Conservation (phyloP, 805 yeast genomes). For the Zygoascus biomembranicola region DNA sequence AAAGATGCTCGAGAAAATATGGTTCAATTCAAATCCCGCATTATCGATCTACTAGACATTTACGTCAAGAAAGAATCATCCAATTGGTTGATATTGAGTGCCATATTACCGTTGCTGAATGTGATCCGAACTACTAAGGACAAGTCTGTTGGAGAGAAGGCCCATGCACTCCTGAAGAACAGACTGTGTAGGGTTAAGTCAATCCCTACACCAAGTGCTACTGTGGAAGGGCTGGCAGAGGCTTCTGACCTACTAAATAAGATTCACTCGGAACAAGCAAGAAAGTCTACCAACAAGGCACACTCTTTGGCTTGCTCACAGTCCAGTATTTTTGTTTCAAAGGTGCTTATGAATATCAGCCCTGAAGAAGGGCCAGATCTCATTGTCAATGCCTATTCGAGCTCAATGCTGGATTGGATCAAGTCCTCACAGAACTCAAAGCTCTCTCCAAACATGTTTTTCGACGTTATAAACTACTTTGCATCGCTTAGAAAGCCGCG, state of each 20-base stretch:
- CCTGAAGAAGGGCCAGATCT: slow-evolving; percentile 30
- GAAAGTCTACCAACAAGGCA: slow-evolving; percentile 39
- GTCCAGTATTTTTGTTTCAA: slow-evolving; percentile 56
- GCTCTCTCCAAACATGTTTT: slow-evolving; percentile 49
- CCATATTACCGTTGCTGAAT: slow-evolving; percentile 48
- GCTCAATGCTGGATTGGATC: slow-evolving; percentile 56
- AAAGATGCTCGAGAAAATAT: slow-evolving; percentile 72
- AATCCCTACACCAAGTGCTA: slow-evolving; percentile 11
- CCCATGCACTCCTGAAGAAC: slow-evolving; percentile 60
- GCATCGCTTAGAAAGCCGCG: slow-evolving; percentile 22
- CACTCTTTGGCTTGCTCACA: slow-evolving; percentile 54
- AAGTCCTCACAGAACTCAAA: slow-evolving; percentile 34
- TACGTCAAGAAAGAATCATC: slow-evolving; percentile 42
- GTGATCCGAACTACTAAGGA: slow-evolving; percentile 64
- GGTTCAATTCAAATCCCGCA: slow-evolving; percentile 66
- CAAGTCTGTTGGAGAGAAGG: slow-evolving; percentile 60
- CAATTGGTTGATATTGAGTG: slow-evolving; percentile 32
- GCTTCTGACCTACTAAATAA: slow-evolving; percentile 23
- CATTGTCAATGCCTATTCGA: slow-evolving; percentile 49
- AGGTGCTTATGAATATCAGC: slow-evolving; percentile 39
- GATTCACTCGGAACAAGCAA: slow-evolving; percentile 30
- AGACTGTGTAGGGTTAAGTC: slow-evolving; percentile 46
- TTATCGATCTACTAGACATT: slow-evolving; percentile 67
- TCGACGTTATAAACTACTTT: slow-evolving; percentile 77
- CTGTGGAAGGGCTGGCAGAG: slow-evolving; percentile 11